phyloP scores from a whole-genome alignment of 129 eudicot species.

The Saussurea involucrata region DNA sequence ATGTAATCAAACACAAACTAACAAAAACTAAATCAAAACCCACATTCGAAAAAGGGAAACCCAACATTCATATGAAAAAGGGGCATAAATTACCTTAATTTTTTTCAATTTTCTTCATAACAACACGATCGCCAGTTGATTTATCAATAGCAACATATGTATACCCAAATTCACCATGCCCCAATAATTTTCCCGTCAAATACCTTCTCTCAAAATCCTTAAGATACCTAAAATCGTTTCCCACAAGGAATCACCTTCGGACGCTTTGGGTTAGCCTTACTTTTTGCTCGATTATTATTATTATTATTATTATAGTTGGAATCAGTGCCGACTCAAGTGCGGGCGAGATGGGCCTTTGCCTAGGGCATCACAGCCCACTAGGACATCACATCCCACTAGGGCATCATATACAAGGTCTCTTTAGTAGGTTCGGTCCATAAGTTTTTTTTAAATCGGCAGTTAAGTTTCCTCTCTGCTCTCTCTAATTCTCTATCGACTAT shows the following conservation, averaged over 20 bases:
- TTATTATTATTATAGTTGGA: neutral
- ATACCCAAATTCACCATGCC: slow-evolving; percentile 96
- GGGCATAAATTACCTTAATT: slow-evolving; percentile 51
- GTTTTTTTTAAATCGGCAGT: no score
- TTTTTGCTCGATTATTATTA: slow-evolving; percentile 18
- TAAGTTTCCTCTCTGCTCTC: no score
- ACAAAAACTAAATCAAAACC: neutral
- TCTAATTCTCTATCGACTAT: no score
- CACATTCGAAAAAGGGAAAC: neutral
- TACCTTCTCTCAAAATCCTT: slow-evolving; percentile 61
- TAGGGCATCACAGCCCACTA: no score
- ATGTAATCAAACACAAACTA: neutral
- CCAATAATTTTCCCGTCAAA: slow-evolving; percentile 80
- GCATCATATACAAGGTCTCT: no score
- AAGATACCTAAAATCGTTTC: slow-evolving; percentile 84
- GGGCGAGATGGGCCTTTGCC: no score
- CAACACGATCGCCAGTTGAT: slow-evolving; percentile 81
- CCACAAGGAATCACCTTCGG: slow-evolving; percentile 69
- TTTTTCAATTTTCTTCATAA: slow-evolving; percentile 94
- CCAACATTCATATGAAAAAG: neutral
- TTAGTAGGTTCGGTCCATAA: no score
- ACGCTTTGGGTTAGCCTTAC: slow-evolving; percentile 38
- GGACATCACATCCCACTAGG: no score
- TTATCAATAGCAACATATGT: slow-evolving; percentile 89
- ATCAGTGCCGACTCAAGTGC: no score